Base-by-base conservation (phyloP, 768 basidiomycete genomes). In the Leccinum subtestaceum region DNA sequence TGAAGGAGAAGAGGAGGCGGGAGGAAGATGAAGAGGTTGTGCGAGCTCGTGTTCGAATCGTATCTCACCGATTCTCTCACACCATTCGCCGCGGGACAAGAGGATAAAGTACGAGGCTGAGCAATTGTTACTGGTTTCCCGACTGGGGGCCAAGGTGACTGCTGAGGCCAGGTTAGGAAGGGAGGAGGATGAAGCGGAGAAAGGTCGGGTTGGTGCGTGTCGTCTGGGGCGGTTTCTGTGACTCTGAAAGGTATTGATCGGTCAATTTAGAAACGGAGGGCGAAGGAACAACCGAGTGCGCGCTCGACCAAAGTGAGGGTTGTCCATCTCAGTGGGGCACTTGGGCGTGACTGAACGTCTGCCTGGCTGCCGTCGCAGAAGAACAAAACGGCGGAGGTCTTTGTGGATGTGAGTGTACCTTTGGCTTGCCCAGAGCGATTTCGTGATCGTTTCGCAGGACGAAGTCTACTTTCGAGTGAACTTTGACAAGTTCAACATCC, bases 401-500 rank as follows among this genome's bases (percentile, higher is more conserved):
- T 81, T 31, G 84, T 92, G 36, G 88, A 93, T 74, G 93, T 92
- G 65, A 74, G 86, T 71, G 2, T 11, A 43, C 15, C 32, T 17
- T 32, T 45, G 61, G 52, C 31, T 32, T 31, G 19, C 1, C 29
- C 3, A 11, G 34, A 27, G 31, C 9, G 1, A 1, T 15, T 19
- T 32, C 47, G 67, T 10, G 60, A 43, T 43, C n/a, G 50, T 66
- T 27, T 56, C 5, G 6, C 58, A 94, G 87, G 84, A 90, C 17
- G 77, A 78, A 3, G 82, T 92, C 34, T 86, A 87, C 73, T 91
- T 97, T 69, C 84, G 91, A 52, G 82, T 98, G 51, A 98, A 98
- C 75, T 91, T 87, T 69, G 88, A 94, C 64, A 89, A 84, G 65
- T 95, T 31, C 73, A 86, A 89, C 64, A 78, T 93, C 32, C 87